Evolutionary conservation across 2,329 filamentous ascomycete species (phyloP), one percentile per base, ranked within the genome.

Genomic region (Ophiostoma tasmaniense): DNA sequence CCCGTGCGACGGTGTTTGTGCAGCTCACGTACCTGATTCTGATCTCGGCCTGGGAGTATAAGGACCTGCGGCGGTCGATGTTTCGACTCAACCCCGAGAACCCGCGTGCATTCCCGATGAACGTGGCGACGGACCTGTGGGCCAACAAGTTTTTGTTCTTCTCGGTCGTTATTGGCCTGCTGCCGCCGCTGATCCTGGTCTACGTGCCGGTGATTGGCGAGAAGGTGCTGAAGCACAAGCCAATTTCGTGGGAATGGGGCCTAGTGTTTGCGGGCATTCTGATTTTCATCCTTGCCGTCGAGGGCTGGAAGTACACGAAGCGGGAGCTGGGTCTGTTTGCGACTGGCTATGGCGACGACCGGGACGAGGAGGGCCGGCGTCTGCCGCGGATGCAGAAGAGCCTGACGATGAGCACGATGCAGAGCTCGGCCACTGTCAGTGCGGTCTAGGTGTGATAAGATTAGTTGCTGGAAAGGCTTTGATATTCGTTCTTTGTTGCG

Each of bases 31-130:
- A 89, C 87, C 82, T 89, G 68, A 89, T 91, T 45, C 83, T 92
- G 65, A 83, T 92, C 75, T 87, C 89, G 1, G 90, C 90, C 1
- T 93, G 90, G 90, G 89, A 92, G 79, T 90, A 91, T 79, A 89
- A 91, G 78, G 85, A 89, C 74, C 84, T 91, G 75, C 86, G 88
- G 6, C 87, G 89, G 17, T 90, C 87, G 62, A 84, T 92, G 79
- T 91, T 92, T 82, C 83, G 84, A 61, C 85, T 92, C 75, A 81
- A 87, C 74, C 83, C 85, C 1, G 80, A 83, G 33, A 80, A 82
- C 76, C 75, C 78, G 55, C 83, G 81, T 71, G 76, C 75, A 52
- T 84, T 87, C 76, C 81, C 84, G 35, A 14, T 62, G 39, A 68
- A 67, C 37, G 76, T 88, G 65, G 85, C 85, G 78, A 80, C 81